Percentiles rank a stretch among this genome's conserved stretches.
Conservation (phyloP, 1,284 basidiomycete species). For the Xerocomus nothofagi region DNA sequence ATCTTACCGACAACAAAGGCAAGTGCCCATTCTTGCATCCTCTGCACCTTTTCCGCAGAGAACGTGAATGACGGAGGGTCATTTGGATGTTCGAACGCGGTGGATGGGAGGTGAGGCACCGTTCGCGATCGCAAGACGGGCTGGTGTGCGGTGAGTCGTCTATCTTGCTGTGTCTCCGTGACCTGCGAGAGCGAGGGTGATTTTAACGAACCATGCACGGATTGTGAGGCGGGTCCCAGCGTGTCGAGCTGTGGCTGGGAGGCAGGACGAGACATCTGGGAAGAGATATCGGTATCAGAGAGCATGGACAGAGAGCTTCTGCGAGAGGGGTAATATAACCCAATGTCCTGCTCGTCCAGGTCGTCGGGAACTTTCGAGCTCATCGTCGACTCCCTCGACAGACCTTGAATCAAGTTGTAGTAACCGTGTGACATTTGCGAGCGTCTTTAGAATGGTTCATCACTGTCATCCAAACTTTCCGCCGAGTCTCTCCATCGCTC, state of each 20-base stretch:
- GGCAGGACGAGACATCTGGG: slow-evolving; percentile 15
- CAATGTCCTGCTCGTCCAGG: slow-evolving; percentile 36
- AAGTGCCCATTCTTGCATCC: slow-evolving; percentile 75
- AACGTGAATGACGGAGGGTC: slow-evolving; percentile 37
- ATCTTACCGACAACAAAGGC: slow-evolving; percentile 71
- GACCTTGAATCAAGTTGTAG: too few relatives aligned
- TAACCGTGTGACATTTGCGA: too few relatives aligned
- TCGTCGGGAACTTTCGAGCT: slow-evolving; percentile 7
- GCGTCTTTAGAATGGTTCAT: neutral
- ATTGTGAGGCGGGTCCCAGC: neutral
- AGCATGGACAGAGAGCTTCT: slow-evolving; percentile 24
- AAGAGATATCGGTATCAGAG: slow-evolving; percentile 31
- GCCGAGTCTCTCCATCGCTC: slow-evolving; percentile 33
- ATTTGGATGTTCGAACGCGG: slow-evolving; percentile 3
- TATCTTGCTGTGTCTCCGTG: slow-evolving; percentile 12
- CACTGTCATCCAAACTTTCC: slow-evolving; percentile 38
- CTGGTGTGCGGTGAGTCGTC: slow-evolving; percentile 5
- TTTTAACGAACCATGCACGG: slow-evolving; percentile 16
- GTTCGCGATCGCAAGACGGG: slow-evolving; percentile 42
- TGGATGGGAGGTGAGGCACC: slow-evolving; percentile 33
- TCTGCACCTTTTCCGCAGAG: slow-evolving; percentile 46
- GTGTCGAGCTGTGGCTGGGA: slow-evolving; percentile 16
- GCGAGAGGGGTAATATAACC: slow-evolving; percentile 27
- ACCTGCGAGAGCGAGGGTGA: slow-evolving; percentile 29
- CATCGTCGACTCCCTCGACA: slow-evolving; percentile 14